Conservation (phyloP, 768 basidiomycete genomes). For the Lyophyllum atratum region DNA sequence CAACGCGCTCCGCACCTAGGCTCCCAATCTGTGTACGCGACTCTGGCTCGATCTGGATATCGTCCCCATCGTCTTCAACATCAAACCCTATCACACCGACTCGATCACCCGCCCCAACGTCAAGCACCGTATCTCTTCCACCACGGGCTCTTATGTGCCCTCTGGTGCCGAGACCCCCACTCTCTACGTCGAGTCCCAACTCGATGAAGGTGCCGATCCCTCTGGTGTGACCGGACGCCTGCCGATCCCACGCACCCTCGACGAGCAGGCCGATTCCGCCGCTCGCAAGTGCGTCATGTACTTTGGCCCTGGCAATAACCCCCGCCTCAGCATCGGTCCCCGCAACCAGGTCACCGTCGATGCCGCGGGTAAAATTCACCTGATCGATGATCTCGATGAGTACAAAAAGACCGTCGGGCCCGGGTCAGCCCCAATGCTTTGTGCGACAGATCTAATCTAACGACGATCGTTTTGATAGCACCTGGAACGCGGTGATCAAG, state of each 20-base stretch:
- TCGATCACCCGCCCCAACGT: constrained; percentile 76
- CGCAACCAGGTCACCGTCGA: constrained; percentile 90
- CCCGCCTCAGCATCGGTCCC: constrained; percentile 77
- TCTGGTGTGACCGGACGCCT: constrained; percentile 55
- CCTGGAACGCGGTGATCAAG: constrained; percentile 82
- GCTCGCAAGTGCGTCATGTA: constrained; percentile 85
- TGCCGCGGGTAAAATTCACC: constrained; percentile 81
- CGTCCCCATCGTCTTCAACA: constrained; percentile 84
- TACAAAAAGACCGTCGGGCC: constrained; percentile 72
- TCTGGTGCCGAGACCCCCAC: constrained; percentile 81
- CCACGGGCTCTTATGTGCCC: constrained; percentile 74
- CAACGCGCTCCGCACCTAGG: constrained; percentile 36
- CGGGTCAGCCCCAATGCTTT: constrained; percentile 35
- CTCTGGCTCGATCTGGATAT: constrained; percentile 85
- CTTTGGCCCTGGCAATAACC: constrained; percentile 82
- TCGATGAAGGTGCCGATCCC: constrained; percentile 39
- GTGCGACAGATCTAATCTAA: constrained; percentile 7
- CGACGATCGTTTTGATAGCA: constrained; percentile 32
- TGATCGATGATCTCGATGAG: constrained; percentile 80
- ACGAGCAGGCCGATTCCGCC: constrained; percentile 86
- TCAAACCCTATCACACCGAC: constrained; percentile 81
- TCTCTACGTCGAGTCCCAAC: constrained; percentile 58
- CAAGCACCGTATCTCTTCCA: constrained; percentile 82
- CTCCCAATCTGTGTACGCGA: constrained; percentile 81
- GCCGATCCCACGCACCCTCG: constrained; percentile 75